A percentile compares a stretch with the other conserved stretches of the same genome.
Conservation (phyloP, 164 flowering plant genomes). For the Vitis riparia region DNA sequence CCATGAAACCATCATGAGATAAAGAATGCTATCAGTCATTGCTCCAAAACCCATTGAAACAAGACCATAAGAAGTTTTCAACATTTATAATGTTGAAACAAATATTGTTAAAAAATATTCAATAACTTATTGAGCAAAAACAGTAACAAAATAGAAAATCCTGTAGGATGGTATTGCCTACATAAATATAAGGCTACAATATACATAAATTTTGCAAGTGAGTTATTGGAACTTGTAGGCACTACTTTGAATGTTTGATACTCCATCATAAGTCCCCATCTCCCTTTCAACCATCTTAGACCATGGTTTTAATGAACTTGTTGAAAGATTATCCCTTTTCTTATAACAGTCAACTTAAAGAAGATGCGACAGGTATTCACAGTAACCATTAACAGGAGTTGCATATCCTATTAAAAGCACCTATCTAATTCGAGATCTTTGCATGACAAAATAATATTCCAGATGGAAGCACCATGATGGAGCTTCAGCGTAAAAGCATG, state of each 20-base stretch:
- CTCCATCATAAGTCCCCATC: background rate
- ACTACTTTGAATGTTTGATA: background rate
- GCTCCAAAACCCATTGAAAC: background rate
- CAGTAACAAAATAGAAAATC: background rate
- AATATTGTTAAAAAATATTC: background rate
- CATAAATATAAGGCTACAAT: background rate
- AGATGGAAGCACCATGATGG: background rate
- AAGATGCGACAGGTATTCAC: background rate
- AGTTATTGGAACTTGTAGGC: background rate
- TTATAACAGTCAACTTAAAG: background rate
- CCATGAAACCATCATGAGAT: too few relatives aligned
- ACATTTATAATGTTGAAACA: background rate
- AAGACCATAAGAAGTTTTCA: background rate
- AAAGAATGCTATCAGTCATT: background rate
- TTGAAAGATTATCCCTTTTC: background rate
- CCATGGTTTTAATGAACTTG: background rate
- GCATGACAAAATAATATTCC: background rate
- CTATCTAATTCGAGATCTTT: background rate
- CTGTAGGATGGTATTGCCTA: background rate
- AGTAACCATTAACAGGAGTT: background rate
- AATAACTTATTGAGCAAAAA: background rate
- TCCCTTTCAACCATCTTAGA: background rate
- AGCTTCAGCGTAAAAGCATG: background rate
- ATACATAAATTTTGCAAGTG: background rate
- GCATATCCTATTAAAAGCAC: background rate